Conservation (phyloP, 2,329 filamentous ascomycete species). For the Stachybotrys chlorohalonatus region DNA sequence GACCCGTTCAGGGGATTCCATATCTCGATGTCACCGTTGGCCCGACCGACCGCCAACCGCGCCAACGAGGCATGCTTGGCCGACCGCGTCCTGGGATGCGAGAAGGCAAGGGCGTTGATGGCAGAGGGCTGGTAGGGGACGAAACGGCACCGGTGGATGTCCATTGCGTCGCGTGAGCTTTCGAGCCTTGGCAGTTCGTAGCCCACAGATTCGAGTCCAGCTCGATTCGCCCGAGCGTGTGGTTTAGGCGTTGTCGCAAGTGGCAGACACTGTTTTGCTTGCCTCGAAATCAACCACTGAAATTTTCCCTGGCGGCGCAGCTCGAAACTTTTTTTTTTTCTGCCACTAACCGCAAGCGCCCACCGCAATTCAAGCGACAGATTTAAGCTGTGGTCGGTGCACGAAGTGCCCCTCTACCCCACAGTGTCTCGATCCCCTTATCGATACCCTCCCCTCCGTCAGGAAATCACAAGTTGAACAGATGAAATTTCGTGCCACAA, state of each 20-base stretch:
- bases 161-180: conserved; percentile 48
- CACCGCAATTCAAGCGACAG: conserved; percentile 3
- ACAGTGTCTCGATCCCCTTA: neutral
- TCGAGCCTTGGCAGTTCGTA: neutral
- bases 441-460: neutral
- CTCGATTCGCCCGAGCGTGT: neutral
- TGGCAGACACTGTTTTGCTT: too few relatives aligned
- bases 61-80: conserved; percentile 42
- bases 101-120: conserved; percentile 93
- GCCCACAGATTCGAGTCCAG: neutral
- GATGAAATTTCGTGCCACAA: too few relatives aligned
- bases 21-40: conserved; percentile 94
- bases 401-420: conserved; percentile 20
- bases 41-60: conserved; percentile 81
- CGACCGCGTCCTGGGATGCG: conserved; percentile 52
- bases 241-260: neutral
- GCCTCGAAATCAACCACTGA: neutral
- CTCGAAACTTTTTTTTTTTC: conserved; percentile 21
- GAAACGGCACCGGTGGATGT: conserved; percentile 95
- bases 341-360: conserved; percentile 1
- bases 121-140: conserved; percentile 84
- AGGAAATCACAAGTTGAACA: too few relatives aligned
- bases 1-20: conserved; percentile 80
- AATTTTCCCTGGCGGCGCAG: neutral
- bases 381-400: conserved; percentile 26